Base-by-base conservation (phyloP, 2,329 filamentous ascomycete genomes). In the Ophiocordyceps australis region DNA sequence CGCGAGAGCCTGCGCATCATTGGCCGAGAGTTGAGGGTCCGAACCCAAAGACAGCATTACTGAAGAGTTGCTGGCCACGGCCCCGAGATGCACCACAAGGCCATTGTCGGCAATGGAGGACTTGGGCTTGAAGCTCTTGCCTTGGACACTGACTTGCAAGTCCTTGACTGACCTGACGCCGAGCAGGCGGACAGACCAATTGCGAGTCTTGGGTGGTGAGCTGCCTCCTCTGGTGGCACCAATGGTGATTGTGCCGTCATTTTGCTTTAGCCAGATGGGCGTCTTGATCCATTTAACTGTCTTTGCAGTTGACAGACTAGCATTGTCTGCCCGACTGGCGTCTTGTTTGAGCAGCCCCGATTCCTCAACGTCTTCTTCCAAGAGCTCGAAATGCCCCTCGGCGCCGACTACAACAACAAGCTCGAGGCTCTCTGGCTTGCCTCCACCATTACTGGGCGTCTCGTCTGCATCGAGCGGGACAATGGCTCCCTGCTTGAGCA, bases 401-500 rank as follows among this genome's bases (percentile, higher is more conserved):
- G 42, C 38, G 5, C 59, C 60, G 3, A 60, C 46, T 0, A 58
- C 50, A 2, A 62, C 44, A 0, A 66, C 40, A 16, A 71, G 40
- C 31, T 68, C 61, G 12, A 68, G 45, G 1, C 38, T 41, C 3
- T 43, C 38, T 0, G 65, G 63, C 25, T 60, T 62, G 1, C 41
- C 38, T 1, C 52, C 54, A 2, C 63, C 64, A 26, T 65, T 66
- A 3, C 32, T 35, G 0, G 59, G 57, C 3, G 41, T 42, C 2
- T n/a, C n/a, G 1, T 32, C 23, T 2, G 38, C 48, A 29, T 74
- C 67, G 0, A 73, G 45, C 0, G 67, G 62, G 5, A 74, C 47
- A 28, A 74, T 70, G 9, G 65, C 50, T 0, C 70, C 70, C 38
- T 70, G 59, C 0, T 43, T 44, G 2, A 63, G 57, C 10, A 74